Conservation (phyloP, 1,284 basidiomycete genomes). For the Hypsizygus ulmarius region DNA sequence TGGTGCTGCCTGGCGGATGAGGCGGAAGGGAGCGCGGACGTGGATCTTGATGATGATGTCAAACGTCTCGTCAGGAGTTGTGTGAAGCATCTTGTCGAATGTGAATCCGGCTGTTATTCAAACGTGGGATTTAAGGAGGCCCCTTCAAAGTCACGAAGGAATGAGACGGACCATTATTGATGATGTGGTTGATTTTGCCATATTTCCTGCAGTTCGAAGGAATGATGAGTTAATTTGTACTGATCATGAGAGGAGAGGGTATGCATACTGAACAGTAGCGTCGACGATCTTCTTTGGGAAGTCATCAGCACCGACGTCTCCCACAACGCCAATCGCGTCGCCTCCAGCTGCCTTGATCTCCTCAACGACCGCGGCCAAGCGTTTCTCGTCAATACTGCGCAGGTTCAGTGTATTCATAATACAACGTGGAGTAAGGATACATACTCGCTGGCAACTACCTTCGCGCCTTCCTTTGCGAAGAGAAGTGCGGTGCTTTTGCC, state of each 20-base stretch:
- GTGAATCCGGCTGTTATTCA: conserved; percentile 71
- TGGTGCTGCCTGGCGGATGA: conserved; percentile 81
- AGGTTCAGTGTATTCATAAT: background rate
- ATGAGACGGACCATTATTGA: conserved; percentile 70
- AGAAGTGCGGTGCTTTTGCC: conserved; percentile 72
- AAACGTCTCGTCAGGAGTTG: conserved; percentile 79
- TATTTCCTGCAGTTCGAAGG: conserved; percentile 65
- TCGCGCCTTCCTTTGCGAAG: conserved; percentile 84
- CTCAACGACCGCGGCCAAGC: conserved; percentile 61
- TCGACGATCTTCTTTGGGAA: conserved; percentile 79
- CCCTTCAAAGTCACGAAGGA: conserved; percentile 2
- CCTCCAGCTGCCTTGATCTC: conserved; percentile 78
- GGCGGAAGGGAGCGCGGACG: conserved; percentile 80
- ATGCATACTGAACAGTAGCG: conserved; percentile 68
- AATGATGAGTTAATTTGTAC: conserved; percentile 3
- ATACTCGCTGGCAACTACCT: conserved; percentile 82
- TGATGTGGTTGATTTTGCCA: conserved; percentile 82
- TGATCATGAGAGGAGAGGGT: background rate
- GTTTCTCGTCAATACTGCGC: conserved; percentile 63
- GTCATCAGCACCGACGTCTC: conserved; percentile 78
- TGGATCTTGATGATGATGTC: conserved; percentile 83
- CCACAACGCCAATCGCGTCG: conserved; percentile 67
- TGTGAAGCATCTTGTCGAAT: conserved; percentile 86
- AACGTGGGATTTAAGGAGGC: background rate
- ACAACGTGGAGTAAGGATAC: conserved; percentile 24